These are phyloP conservation scores for Zygosaccharomyces siamensis DNA, from an alignment of 805 yeast species.

Conservation along the genomic window DNA sequence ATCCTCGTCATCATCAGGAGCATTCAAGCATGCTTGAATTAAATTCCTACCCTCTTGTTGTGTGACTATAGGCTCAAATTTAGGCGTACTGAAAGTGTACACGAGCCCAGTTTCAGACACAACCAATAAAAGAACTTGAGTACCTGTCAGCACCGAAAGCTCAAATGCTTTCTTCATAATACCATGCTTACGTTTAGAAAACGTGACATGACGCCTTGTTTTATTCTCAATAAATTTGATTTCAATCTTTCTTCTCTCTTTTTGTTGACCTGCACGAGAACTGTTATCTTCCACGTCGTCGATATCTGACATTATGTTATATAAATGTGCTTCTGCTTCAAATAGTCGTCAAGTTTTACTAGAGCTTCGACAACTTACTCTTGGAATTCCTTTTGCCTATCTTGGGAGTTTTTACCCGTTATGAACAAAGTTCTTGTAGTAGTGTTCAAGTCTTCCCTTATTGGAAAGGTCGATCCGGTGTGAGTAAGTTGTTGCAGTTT, in stretches of 20 bases:
- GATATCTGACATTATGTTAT: slow-evolving; percentile 12
- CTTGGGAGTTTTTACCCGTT: slow-evolving; percentile 16
- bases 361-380: background rate
- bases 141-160: slow-evolving; percentile 91
- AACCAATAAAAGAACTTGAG: slow-evolving; percentile 89
- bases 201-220: slow-evolving; percentile 95
- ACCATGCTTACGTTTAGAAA: slow-evolving; percentile 97
- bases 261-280: slow-evolving; percentile 25
- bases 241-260: slow-evolving; percentile 86
- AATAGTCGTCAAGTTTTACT: background rate
- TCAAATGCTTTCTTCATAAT: slow-evolving; percentile 99
- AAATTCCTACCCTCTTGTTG: slow-evolving; percentile 95
- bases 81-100: slow-evolving; percentile 98
- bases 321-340: background rate
- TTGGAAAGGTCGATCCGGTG: slow-evolving; percentile 12
- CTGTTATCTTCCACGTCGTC: slow-evolving; percentile 16
- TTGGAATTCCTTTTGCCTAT: slow-evolving; percentile 11
- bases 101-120: slow-evolving; percentile 98
- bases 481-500: slow-evolving; percentile 5
- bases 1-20: slow-evolving; percentile 80
- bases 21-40: slow-evolving; percentile 94
- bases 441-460: slow-evolving; percentile 15
- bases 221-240: slow-evolving; percentile 96
- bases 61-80: slow-evolving; percentile 94
- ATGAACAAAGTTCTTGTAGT: slow-evolving; percentile 13